Percentiles rank a stretch among this genome's conserved stretches.
phyloP scores from a whole-genome alignment of 129 eudicot genomes.

The Flaveria bidentis region DNA sequence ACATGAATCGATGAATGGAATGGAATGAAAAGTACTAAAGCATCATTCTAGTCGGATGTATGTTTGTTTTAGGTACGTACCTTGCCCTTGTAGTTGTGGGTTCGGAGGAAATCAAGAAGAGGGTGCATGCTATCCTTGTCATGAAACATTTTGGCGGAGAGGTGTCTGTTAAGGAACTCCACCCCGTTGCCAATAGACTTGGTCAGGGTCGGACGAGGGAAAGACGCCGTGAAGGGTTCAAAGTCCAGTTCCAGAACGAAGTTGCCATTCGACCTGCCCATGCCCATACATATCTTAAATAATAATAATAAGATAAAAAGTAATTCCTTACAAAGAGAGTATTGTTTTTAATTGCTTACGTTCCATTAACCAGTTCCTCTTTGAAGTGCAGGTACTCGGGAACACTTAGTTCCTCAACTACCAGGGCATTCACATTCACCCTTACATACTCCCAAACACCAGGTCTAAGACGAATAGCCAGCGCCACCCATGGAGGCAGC shows the following conservation, averaged over 20 bases:
- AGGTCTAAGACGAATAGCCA: constrained; percentile 85
- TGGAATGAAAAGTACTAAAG: too few species aligned
- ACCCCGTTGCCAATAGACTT: constrained; percentile 96
- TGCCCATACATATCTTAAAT: too few species aligned
- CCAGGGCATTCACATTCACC: constrained; percentile 59
- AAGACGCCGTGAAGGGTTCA: constrained; percentile 81
- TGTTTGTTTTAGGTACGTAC: not conserved
- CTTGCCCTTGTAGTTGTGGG: constrained; percentile 83
- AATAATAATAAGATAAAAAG: too few species aligned
- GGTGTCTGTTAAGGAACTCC: constrained; percentile 93
- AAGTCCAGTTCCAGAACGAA: constrained; percentile 94
- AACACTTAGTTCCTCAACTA: constrained; percentile 65
- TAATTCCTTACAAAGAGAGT: too few species aligned
- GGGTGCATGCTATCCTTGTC: constrained; percentile 96
- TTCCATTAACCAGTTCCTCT: constrained; percentile 60
- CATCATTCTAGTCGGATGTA: too few species aligned
- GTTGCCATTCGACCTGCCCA: constrained; percentile 53
- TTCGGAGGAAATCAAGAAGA: constrained; percentile 80
- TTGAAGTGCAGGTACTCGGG: constrained; percentile 77
- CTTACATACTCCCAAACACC: constrained; percentile 96
- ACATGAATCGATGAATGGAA: too few species aligned
- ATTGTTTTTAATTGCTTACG: too few species aligned
- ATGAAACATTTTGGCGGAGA: constrained; percentile 97
- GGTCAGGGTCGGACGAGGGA: constrained; percentile 85
- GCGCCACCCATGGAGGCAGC: constrained; percentile 81